These are phyloP conservation scores for Lodderomyces elongisporus DNA, from an alignment of 1,139 yeast species.

Conservation along the genomic window DNA sequence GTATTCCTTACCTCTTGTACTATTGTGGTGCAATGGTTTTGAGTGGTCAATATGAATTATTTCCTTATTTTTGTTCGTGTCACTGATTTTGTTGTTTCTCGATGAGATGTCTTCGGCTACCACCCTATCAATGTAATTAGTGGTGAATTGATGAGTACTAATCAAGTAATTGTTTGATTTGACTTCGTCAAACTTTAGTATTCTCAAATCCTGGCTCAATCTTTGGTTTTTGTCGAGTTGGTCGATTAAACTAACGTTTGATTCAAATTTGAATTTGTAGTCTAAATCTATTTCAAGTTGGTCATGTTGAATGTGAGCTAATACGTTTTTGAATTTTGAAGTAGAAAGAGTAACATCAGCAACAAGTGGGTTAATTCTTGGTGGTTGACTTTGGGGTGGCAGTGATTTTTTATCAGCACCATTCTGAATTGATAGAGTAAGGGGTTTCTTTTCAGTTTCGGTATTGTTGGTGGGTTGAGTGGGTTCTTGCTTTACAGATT, in stretches of 20 bases:
- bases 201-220: conserved; percentile 23
- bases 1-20: conserved; percentile 25
- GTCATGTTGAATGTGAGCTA: too few relatives aligned
- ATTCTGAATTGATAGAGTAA: not conserved
- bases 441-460: too few relatives aligned
- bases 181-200: conserved; percentile 26
- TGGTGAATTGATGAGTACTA: conserved; percentile 23
- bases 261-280: conserved; percentile 20
- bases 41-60: conserved; percentile 13
- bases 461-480: too few relatives aligned
- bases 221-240: conserved; percentile 27
- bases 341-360: too few relatives aligned
- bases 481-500: too few relatives aligned
- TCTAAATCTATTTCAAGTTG: conserved; percentile 9
- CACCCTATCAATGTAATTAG: conserved; percentile 33
- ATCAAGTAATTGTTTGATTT: conserved; percentile 22
- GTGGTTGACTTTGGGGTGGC: not conserved
- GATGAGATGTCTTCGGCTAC: conserved; percentile 33
- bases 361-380: not conserved
- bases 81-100: conserved; percentile 16
- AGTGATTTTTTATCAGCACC: not conserved
- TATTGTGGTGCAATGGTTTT: conserved; percentile 16
- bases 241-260: conserved; percentile 22
- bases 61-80: conserved; percentile 16
- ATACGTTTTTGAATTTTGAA: too few relatives aligned